Evolutionary conservation across 2,329 filamentous ascomycete species (phyloP).

Genomic region (Cladosporium sp.): DNA sequence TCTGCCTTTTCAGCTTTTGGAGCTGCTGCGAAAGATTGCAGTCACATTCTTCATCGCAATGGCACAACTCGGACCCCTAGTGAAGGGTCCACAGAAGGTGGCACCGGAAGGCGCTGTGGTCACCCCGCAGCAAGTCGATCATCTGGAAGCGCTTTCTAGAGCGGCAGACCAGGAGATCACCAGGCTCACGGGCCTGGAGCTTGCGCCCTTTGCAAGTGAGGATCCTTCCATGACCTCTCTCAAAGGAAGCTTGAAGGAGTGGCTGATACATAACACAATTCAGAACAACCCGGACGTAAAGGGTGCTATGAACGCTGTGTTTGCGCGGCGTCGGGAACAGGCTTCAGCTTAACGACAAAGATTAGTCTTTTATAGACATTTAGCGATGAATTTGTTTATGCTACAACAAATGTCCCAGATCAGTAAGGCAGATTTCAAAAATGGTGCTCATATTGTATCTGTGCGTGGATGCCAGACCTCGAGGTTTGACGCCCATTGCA

Average conservation of each 20-base stretch:
- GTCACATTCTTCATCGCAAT: conserved; percentile 82
- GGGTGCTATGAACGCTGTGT: conserved; percentile 69
- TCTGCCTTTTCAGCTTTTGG: conserved; percentile 81
- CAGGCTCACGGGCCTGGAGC: conserved; percentile 72
- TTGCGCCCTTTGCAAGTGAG: conserved; percentile 79
- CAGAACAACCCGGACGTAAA: conserved; percentile 77
- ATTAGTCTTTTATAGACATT: not conserved
- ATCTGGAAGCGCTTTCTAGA: conserved; percentile 61
- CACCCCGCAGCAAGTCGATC: conserved; percentile 64
- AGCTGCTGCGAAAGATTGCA: conserved; percentile 71
- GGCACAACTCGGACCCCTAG: conserved; percentile 72
- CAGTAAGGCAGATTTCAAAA: not conserved
- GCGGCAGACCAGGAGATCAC: conserved; percentile 68
- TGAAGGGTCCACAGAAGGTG: conserved; percentile 42
- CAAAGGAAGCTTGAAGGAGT: conserved; percentile 74
- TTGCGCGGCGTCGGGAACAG: conserved; percentile 56
- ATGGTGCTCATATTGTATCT: not conserved
- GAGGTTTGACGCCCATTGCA: not conserved
- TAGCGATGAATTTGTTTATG: not conserved
- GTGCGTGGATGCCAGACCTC: not conserved
- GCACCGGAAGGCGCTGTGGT: conserved; percentile 30
- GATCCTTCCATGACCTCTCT: conserved; percentile 62
- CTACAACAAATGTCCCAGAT: not conserved
- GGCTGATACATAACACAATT: conserved; percentile 84
- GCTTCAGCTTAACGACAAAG: not conserved